These are phyloP conservation scores for Monsonia emarginata DNA, from an alignment of 441 rosid genomes.

Conservation along the genomic window DNA sequence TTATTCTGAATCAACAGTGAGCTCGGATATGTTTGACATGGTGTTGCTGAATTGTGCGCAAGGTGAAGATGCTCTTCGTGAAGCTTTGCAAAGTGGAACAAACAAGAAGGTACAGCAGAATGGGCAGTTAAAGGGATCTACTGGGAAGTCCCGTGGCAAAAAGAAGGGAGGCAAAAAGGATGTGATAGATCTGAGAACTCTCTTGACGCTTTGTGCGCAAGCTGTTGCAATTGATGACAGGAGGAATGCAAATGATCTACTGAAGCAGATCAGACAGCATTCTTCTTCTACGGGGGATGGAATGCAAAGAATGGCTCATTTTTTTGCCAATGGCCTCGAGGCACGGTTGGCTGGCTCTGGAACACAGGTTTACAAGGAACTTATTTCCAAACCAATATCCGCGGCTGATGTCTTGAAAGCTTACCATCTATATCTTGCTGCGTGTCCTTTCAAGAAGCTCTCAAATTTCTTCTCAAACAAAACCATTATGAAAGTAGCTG, in stretches of 20 bases:
- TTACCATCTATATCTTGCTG: slow-evolving; percentile 31
- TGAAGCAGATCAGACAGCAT: slow-evolving; percentile 38
- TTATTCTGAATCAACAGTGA: slow-evolving; percentile 28
- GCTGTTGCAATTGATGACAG: slow-evolving; percentile 31
- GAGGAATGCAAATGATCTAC: slow-evolving; percentile 27
- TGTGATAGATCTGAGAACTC: slow-evolving; percentile 37
- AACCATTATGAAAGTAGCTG: slow-evolving; percentile 33
- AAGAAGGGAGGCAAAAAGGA: slow-evolving; percentile 28
- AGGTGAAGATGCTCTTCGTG: slow-evolving; percentile 37
- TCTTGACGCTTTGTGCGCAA: slow-evolving; percentile 40
- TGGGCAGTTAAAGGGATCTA: slow-evolving; percentile 19
- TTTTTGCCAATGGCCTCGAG: slow-evolving; percentile 36
- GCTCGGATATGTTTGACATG: slow-evolving; percentile 42
- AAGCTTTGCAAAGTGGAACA: slow-evolving; percentile 30
- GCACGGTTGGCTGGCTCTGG: slow-evolving; percentile 40
- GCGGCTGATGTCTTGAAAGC: slow-evolving; percentile 43
- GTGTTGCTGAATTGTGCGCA: slow-evolving; percentile 34
- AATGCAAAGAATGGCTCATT: slow-evolving; percentile 39
- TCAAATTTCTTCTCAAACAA: slow-evolving; percentile 37
- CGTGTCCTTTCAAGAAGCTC: slow-evolving; percentile 38
- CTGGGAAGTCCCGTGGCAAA: slow-evolving; percentile 28
- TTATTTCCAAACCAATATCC: slow-evolving; percentile 23
- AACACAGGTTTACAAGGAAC: slow-evolving; percentile 28
- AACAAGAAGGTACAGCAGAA: slow-evolving; percentile 24
- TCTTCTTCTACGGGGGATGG: slow-evolving; percentile 39